Percentiles rank a stretch among this genome's conserved stretches.
phyloP scores from a whole-genome alignment of 345 rosid genomes.

The Dimocarpus longan region DNA sequence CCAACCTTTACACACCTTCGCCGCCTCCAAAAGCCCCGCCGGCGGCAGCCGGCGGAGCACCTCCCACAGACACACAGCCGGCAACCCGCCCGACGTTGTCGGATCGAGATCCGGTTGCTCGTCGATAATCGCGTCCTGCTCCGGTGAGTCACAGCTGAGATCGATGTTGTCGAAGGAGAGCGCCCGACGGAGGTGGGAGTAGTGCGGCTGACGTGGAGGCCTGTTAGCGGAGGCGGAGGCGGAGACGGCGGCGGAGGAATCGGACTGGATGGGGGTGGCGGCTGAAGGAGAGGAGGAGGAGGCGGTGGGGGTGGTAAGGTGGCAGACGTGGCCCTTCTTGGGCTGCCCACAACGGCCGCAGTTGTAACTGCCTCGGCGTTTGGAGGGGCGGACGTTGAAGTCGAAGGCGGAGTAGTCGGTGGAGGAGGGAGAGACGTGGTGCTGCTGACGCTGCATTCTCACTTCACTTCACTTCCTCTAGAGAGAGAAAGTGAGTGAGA shows the following conservation, averaged over 20 bases:
- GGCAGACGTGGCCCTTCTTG: slow-evolving; percentile 87
- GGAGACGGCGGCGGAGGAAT: slow-evolving; percentile 36
- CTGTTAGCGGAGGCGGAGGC: slow-evolving; percentile 22
- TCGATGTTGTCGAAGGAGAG: slow-evolving; percentile 81
- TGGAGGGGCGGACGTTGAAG: slow-evolving; percentile 39
- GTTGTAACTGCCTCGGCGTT: slow-evolving; percentile 85
- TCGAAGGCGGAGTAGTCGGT: slow-evolving; percentile 51
- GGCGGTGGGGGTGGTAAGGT: slow-evolving; percentile 27
- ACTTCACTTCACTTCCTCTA: neutral
- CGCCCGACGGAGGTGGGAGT: slow-evolving; percentile 75
- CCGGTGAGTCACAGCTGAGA: slow-evolving; percentile 44
- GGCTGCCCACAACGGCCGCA: slow-evolving; percentile 98
- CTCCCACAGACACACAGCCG: slow-evolving; percentile 72
- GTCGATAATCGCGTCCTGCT: slow-evolving; percentile 29
- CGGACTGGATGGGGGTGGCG: slow-evolving; percentile 28
- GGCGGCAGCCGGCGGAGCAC: slow-evolving; percentile 82
- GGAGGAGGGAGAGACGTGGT: slow-evolving; percentile 50
- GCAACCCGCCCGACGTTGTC: slow-evolving; percentile 52
- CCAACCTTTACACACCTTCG: slow-evolving; percentile 89
- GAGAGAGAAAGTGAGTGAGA: neutral
- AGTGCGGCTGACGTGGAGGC: slow-evolving; percentile 46
- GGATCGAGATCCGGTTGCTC: slow-evolving; percentile 47
- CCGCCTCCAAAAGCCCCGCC: slow-evolving; percentile 65
- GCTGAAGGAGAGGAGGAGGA: slow-evolving; percentile 42
- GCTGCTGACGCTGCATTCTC: slow-evolving; percentile 29